Percentiles rank a stretch among this genome's conserved stretches.
phyloP scores from a whole-genome alignment of 805 yeast species.

The Zygoascus bituminiphila region DNA sequence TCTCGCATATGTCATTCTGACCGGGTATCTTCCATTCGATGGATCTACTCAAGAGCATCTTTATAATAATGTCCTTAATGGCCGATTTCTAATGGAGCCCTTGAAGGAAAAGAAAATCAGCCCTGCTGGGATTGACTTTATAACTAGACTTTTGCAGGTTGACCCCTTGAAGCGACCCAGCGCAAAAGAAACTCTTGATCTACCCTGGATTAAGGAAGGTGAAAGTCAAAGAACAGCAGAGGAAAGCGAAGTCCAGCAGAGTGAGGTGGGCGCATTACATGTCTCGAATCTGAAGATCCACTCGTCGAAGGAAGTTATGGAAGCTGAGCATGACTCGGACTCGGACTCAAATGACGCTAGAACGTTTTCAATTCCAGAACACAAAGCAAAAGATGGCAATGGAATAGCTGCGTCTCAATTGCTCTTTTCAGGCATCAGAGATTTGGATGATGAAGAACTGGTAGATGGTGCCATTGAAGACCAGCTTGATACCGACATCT shows the following conservation, averaged over 20 bases:
- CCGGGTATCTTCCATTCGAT: slow-evolving; percentile 92
- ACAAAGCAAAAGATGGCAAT: not conserved
- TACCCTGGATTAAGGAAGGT: slow-evolving; percentile 61
- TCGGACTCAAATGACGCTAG: not conserved
- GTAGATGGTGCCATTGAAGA: slow-evolving; percentile 11
- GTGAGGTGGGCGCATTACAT: slow-evolving; percentile 5
- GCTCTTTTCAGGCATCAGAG: slow-evolving; percentile 17
- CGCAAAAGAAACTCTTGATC: slow-evolving; percentile 67
- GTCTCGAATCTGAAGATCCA: slow-evolving; percentile 1
- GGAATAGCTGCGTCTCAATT: not conserved
- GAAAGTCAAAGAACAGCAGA: not conserved
- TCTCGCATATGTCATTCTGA: slow-evolving; percentile 78
- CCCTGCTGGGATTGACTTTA: slow-evolving; percentile 60
- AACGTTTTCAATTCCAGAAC: not conserved
- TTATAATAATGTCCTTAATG: slow-evolving; percentile 65
- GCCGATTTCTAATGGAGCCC: slow-evolving; percentile 50
- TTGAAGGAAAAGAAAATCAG: slow-evolving; percentile 60
- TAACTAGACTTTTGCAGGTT: slow-evolving; percentile 62
- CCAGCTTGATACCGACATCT: slow-evolving; percentile 39
- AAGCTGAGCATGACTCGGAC: slow-evolving; percentile 1
- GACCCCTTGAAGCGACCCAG: slow-evolving; percentile 66
- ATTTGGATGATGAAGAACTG: slow-evolving; percentile 15
- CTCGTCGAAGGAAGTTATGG: slow-evolving; percentile 1
- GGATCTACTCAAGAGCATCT: slow-evolving; percentile 85
- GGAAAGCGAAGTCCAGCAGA: not conserved